Conservation (phyloP, 2,329 filamentous ascomycete genomes). For the Fonsecaea multimorphosa region DNA sequence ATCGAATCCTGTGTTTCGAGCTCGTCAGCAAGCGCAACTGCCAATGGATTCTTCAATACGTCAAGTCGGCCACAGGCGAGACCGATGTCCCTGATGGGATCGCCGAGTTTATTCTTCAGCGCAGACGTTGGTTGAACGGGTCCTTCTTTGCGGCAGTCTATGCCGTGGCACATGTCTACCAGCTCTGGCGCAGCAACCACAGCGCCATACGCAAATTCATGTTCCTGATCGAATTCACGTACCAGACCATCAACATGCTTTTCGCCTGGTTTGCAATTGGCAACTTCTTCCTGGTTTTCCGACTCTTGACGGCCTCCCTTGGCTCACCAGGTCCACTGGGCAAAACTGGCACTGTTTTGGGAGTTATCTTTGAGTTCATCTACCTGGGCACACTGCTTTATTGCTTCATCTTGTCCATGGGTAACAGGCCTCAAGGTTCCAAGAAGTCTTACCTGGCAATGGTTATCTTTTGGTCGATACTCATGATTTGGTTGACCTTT, state of each 20-base stretch:
- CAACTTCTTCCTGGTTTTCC: slow-evolving; percentile 99
- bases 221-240: slow-evolving; percentile 90
- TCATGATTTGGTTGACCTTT: slow-evolving; percentile 96
- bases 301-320: slow-evolving; percentile 89
- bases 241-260: slow-evolving; percentile 94
- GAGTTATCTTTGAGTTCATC: slow-evolving; percentile 92
- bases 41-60: slow-evolving; percentile 96
- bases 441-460: slow-evolving; percentile 94
- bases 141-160: slow-evolving; percentile 98
- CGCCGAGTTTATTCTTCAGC: slow-evolving; percentile 93
- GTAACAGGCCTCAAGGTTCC: slow-evolving; percentile 92
- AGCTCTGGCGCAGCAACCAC: slow-evolving; percentile 93
- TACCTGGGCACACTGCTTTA: slow-evolving; percentile 91
- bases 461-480: slow-evolving; percentile 97
- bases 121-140: slow-evolving; percentile 97
- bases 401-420: slow-evolving; percentile 92
- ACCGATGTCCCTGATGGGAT: slow-evolving; percentile 95
- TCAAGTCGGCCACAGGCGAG: slow-evolving; percentile 96
- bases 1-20: slow-evolving; percentile 66
- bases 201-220: slow-evolving; percentile 84
- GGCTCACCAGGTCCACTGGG: slow-evolving; percentile 73
- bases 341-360: slow-evolving; percentile 76
- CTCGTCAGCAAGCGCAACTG: slow-evolving; percentile 97
- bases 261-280: slow-evolving; percentile 98
- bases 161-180: slow-evolving; percentile 90